Conservation (phyloP, 805 yeast species). For the Yarrowia sp. region DNA sequence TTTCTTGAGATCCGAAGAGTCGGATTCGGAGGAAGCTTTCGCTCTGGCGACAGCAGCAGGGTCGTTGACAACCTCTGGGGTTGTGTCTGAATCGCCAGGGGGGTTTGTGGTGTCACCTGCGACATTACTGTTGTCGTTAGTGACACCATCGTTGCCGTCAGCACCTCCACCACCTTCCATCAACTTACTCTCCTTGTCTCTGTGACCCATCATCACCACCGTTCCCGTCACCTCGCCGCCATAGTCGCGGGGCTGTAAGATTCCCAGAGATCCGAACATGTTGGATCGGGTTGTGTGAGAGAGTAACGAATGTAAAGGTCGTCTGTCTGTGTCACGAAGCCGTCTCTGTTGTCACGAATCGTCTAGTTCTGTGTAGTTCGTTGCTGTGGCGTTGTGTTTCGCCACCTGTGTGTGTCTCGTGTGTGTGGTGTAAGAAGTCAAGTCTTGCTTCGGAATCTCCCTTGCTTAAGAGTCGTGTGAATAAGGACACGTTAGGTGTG, state of each 20-base stretch:
- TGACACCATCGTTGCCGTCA: slow-evolving; percentile 38
- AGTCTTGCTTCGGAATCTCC: no score
- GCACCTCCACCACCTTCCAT: background rate
- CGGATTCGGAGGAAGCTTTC: slow-evolving; percentile 39
- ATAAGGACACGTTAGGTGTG: background rate
- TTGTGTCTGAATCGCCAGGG: background rate
- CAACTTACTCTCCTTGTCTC: background rate
- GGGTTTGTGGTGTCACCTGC: no score
- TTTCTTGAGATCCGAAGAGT: slow-evolving; percentile 51
- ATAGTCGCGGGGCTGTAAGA: slow-evolving; percentile 53
- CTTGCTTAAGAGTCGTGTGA: no score
- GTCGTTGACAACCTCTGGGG: slow-evolving; percentile 36
- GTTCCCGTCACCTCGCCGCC: slow-evolving; percentile 57
- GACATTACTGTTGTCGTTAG: background rate
- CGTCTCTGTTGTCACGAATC: background rate
- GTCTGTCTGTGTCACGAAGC: background rate
- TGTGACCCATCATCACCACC: slow-evolving; percentile 43
- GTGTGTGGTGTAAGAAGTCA: no score
- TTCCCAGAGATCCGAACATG: slow-evolving; percentile 48
- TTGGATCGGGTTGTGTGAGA: background rate
- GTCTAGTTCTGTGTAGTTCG: no score
- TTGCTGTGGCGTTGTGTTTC: no score
- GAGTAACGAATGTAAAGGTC: background rate
- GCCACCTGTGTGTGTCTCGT: background rate
- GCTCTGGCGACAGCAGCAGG: slow-evolving; percentile 38